Evolutionary conservation across 1,284 basidiomycete species (phyloP), one percentile per base, ranked within the genome.

Genomic region (Pseudomicrostroma phylloplanum): DNA sequence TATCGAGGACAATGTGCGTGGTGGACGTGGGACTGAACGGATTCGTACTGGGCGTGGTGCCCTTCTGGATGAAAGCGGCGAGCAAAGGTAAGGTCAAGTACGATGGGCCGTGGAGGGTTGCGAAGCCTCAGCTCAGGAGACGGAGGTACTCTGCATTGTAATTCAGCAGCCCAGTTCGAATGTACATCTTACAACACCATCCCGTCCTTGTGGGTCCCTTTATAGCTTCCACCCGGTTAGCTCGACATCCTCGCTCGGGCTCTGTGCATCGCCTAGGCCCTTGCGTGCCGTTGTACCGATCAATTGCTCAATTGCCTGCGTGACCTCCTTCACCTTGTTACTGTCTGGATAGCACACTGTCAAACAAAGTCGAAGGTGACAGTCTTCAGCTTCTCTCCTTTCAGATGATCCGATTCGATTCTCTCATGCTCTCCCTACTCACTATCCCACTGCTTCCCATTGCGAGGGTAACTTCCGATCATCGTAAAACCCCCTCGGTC

Each of bases 191-290:
- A 36, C 30, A 36, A 36, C 30, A 36, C 9, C 9, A 4, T 36
- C 30, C 30, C 30, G 9, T 36, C 30, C 30, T 36, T 36, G 30
- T 36, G 30, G 9, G 30, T 9, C 30, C 9, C 30, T 36, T 48
- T 13, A 48, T 17, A 48, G 43, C 43, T 21, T 48, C 43, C 43
- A 48, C 43, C 21, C 43, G 3, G 17, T 48, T 23, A n/a, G 11
- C 2, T 49, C 58, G 64, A 73, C 59, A 73, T 63, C 12, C 73
- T 71, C 65, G 71, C 73, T 40, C 6, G 43, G 43, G 12, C 43
- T 48, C 12, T 48, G 43, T 6, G 43, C 43, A 6, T 48, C 43
- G 4, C 43, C 43, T 6, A 48, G 43, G 17, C 43, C 43, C 12
- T 48, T 48, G 43, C 43, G 43, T 21, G 43, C 43, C 17, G 43